Conservation (phyloP, 805 yeast genomes). For the Metschnikowia sp. region DNA sequence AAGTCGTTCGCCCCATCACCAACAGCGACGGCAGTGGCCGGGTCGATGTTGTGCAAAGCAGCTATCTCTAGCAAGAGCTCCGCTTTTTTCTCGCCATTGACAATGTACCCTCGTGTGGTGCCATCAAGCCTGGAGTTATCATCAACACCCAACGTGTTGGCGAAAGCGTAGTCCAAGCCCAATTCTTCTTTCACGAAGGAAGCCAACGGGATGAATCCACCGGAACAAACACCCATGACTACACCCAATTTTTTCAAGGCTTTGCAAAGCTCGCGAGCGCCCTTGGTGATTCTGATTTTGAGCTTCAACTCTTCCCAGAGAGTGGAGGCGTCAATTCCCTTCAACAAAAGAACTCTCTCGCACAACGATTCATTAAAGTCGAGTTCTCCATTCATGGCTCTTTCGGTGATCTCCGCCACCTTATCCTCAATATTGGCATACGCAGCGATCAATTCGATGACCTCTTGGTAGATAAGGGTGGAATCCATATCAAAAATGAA, state of each 20-base stretch:
- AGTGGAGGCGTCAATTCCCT: conserved; percentile 69
- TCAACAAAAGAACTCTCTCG: conserved; percentile 72
- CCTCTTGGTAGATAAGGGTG: conserved; percentile 92
- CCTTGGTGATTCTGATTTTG: conserved; percentile 75
- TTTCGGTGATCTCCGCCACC: conserved; percentile 84
- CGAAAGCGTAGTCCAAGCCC: conserved; percentile 82
- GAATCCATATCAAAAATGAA: conserved; percentile 98
- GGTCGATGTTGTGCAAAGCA: conserved; percentile 47
- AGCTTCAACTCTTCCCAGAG: conserved; percentile 78
- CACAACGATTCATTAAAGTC: conserved; percentile 82
- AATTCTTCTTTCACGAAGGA: conserved; percentile 62
- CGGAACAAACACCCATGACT: conserved; percentile 83
- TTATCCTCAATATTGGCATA: conserved; percentile 86
- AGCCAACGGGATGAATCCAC: conserved; percentile 93
- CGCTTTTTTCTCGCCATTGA: conserved; percentile 84
- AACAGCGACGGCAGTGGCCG: conserved; percentile 66
- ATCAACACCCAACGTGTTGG: conserved; percentile 57
- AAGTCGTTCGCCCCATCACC: conserved; percentile 98
- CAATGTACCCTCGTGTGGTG: conserved; percentile 71
- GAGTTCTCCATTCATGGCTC: conserved; percentile 96
- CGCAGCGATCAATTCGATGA: conserved; percentile 91
- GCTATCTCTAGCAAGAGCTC: conserved; percentile 64
- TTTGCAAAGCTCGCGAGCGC: conserved; percentile 69
- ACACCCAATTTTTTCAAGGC: conserved; percentile 61
- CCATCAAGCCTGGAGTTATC: conserved; percentile 64